A percentile compares a stretch with the other conserved stretches of the same genome.
Evolutionary conservation across 2,329 filamentous ascomycete species (phyloP).

Genomic region (Samsoniella hepiali): DNA sequence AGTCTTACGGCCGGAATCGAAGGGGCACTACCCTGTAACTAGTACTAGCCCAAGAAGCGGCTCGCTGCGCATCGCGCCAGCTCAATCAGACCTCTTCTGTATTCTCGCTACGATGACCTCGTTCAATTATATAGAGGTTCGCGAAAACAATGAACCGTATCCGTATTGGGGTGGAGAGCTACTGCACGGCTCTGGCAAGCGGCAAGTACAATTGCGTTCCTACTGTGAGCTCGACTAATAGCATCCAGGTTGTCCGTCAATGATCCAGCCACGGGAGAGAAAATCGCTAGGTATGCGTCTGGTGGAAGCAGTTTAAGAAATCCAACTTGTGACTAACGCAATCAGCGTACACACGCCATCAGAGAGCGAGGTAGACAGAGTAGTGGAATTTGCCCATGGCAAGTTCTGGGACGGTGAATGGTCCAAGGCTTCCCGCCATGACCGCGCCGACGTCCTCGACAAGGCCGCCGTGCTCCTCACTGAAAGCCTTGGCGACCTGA

Average conservation of each 20-base stretch:
- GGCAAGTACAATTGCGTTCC: not conserved
- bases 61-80: not conserved
- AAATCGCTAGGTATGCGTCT: conserved; percentile 5
- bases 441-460: conserved; percentile 61
- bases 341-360: conserved; percentile 14
- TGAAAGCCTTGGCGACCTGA: conserved; percentile 51
- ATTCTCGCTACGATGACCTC: not conserved
- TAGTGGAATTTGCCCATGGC: conserved; percentile 3
- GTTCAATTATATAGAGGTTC: not conserved
- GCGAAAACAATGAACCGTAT: not conserved
- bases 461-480: conserved; percentile 54
- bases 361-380: conserved; percentile 8
- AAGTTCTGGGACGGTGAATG: conserved; percentile 66
- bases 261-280: conserved; percentile 16
- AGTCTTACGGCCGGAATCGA: too few relatives aligned
- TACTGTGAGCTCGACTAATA: not conserved
- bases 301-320: not conserved
- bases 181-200: not conserved
- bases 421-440: conserved; percentile 56
- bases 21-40: not conserved
- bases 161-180: not conserved
- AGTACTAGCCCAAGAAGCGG: not conserved
- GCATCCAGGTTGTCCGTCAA: conserved; percentile 5
- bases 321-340: not conserved
- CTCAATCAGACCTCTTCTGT: not conserved